Evolutionary conservation across 805 yeast genomes (phyloP), one percentile per base, ranked within the genome.

Genomic region (Maudiozyma barnettii): DNA sequence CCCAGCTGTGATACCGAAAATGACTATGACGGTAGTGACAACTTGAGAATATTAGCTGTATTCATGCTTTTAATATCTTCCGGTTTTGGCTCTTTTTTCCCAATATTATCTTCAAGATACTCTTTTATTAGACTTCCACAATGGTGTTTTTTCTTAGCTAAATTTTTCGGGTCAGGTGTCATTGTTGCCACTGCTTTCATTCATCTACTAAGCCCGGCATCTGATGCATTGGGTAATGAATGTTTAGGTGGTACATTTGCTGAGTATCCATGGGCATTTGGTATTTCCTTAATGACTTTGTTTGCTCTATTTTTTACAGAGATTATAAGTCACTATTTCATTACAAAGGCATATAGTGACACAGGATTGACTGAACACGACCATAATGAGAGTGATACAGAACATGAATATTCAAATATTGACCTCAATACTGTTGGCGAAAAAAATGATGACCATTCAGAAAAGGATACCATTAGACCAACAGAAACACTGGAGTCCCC

Each of bases 101-200:
- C 89, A 1, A 61, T 82, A 2, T 59, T 82, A 30, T 73, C 85
- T 0, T 79, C 84, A 5, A 70, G 70, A 51, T 76, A 75, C 56
- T 77, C 84, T 1, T 72, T 74, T 53, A 68, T 81, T 44, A 68
- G 77, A 53, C 54, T 81, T 51, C 87, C 86, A 1, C 53, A 72
- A n/a, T 73, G 78, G 77, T 72, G 78, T 51, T 82, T 81, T 63
- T 79, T 81, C 60, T 60, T 78, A 43, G 78, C 83, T 45, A 83
- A 82, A 57, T 49, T 87, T 67, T 82, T 82, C 56, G 91, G 91
- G 55, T 74, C 87, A 4, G 91, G 91, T 45, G 90, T 83, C 41
- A 83, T 83, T 54, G 69, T 83, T 3, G 84, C 90, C 10, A 83
- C 91, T 7, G 86, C 88, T 0, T 84, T 81, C 55, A 74, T 83